These are phyloP conservation scores for Amanita rubescens DNA, from an alignment of 768 basidiomycete species.

Conservation along the genomic window DNA sequence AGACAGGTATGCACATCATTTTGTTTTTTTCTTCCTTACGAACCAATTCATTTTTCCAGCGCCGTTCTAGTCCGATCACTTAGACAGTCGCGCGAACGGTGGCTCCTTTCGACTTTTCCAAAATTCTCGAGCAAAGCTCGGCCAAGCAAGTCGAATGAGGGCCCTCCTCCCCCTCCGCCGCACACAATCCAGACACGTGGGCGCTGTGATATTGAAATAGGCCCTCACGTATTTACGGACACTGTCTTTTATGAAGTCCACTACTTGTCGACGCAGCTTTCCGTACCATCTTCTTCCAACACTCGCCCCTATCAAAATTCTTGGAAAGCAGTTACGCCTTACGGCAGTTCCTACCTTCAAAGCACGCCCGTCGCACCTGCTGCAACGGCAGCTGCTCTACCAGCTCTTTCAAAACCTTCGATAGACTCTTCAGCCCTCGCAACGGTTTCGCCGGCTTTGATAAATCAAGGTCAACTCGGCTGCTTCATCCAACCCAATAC, in stretches of 20 bases:
- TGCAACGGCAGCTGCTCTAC: too few species aligned
- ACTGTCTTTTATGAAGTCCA: conserved; percentile 70
- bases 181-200: conserved; percentile 62
- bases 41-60: conserved; percentile 26
- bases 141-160: conserved; percentile 42
- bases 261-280: conserved; percentile 39
- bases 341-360: conserved; percentile 10
- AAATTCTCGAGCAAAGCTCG: conserved; percentile 65
- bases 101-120: conserved; percentile 60
- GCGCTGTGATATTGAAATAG: conserved; percentile 63
- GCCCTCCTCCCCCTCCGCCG: conserved; percentile 45
- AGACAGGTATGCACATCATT: conserved; percentile 43
- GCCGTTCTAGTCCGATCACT: conserved; percentile 58
- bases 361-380: conserved; percentile 11
- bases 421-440: conserved; percentile 39
- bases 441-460: conserved; percentile 47
- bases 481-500: conserved; percentile 57
- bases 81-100: conserved; percentile 69
- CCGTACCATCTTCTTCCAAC: background rate
- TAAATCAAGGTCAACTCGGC: conserved; percentile 61
- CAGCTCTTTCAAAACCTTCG: conserved; percentile 22
- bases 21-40: background rate
- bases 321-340: conserved; percentile 5
- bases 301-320: background rate
- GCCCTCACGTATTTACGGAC: conserved; percentile 64